A percentile compares a stretch with the other conserved stretches of the same genome.
These are phyloP conservation scores for Trichaptum fuscoviolaceum DNA, from an alignment of 768 basidiomycete genomes.

Conservation along the genomic window DNA sequence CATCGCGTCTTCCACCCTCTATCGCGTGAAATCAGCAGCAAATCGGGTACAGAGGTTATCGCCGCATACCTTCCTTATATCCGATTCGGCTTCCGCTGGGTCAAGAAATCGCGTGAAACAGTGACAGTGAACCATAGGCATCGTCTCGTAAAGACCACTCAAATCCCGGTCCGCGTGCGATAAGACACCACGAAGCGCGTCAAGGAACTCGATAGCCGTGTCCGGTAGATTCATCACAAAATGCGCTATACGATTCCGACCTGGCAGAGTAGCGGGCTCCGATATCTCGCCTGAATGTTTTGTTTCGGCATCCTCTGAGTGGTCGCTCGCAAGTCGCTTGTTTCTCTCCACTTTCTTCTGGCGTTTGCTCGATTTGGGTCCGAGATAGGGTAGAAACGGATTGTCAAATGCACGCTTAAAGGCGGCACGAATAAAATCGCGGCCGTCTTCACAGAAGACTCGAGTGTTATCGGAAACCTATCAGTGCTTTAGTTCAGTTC, in stretches of 20 bases:
- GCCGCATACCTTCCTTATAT: slow-evolving; percentile 72
- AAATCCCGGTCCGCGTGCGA: slow-evolving; percentile 37
- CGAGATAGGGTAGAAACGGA: slow-evolving; percentile 60
- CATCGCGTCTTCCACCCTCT: slow-evolving; percentile 72
- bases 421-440: slow-evolving; percentile 70
- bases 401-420: slow-evolving; percentile 48
- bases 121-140: slow-evolving; percentile 94
- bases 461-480: slow-evolving; percentile 71
- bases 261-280: slow-evolving; percentile 15
- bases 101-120: slow-evolving; percentile 91
- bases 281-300: slow-evolving; percentile 3
- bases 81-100: slow-evolving; percentile 55
- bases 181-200: slow-evolving; percentile 78
- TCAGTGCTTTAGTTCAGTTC: slow-evolving; percentile 1
- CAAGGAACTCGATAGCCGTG: slow-evolving; percentile 83
- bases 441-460: slow-evolving; percentile 78
- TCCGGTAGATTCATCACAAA: slow-evolving; percentile 99
- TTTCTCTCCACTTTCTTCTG: slow-evolving; percentile 35
- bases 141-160: slow-evolving; percentile 40
- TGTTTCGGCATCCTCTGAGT: slow-evolving; percentile 14
- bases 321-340: slow-evolving; percentile 22
- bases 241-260: slow-evolving; percentile 63
- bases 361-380: slow-evolving; percentile 34
- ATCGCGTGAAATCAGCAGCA: slow-evolving; percentile 9
- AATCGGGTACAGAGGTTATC: slow-evolving; percentile 1